A percentile compares a stretch with the other conserved stretches of the same genome.
Conservation (phyloP, 306 rosid genomes). For the Malus domestica region DNA sequence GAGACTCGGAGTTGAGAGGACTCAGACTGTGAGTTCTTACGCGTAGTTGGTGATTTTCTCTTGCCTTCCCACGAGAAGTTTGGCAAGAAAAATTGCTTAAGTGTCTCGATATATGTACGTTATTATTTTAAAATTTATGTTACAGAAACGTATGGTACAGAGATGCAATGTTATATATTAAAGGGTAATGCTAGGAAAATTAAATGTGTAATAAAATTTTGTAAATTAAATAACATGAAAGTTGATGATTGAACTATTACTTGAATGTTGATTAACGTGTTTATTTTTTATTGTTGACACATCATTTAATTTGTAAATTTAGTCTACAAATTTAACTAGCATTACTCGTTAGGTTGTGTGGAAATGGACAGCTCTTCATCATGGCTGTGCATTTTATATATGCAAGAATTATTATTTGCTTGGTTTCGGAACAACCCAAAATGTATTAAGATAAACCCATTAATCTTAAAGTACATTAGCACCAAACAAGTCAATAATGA, state of each 20-base stretch:
- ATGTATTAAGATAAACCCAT: background rate
- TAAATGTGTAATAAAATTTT: no score
- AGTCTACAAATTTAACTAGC: no score
- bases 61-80: background rate
- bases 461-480: background rate
- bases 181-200: background rate
- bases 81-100: no score
- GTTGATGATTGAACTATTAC: no score
- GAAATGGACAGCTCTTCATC: background rate
- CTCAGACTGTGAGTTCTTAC: slow-evolving; percentile 19
- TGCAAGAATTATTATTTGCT: background rate
- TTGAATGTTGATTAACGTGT: no score
- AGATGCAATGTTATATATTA: slow-evolving; percentile 3
- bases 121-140: slow-evolving; percentile 1
- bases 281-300: no score
- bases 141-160: slow-evolving; percentile 39
- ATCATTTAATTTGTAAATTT: no score
- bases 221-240: no score
- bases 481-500: background rate
- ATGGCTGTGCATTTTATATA: background rate
- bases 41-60: slow-evolving; percentile 35
- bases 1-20: slow-evolving; percentile 9
- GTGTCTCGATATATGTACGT: background rate
- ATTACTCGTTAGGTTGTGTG: background rate
- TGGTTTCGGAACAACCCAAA: background rate